Evolutionary conservation across 208 protist genomes (phyloP), one percentile per base, ranked within the genome.

Genomic region (Crithidia mellificae): DNA sequence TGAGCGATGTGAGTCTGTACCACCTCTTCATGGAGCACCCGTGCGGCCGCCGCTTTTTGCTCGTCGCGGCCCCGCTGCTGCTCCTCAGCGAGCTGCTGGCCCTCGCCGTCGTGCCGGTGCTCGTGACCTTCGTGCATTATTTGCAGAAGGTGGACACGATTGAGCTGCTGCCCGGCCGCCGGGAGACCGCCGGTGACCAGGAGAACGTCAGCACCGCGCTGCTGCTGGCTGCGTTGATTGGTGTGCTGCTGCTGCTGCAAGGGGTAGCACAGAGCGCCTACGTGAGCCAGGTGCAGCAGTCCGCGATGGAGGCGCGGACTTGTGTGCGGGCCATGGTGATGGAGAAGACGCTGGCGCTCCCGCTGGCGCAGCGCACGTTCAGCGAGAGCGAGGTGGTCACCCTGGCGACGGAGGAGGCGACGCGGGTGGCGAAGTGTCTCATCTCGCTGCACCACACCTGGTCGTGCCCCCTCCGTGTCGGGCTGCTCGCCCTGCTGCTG

Each of bases 291-390:
- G 67, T 73, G 41, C 70, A 77, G 41, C 71, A 78, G 57, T 63
- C 77, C 14, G 77, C 78, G 52, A 70, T 88, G 68, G 82, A 86
- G 66, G 82, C 78, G 2, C 55, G 66, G 22, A 91, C 80, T n/a
- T 76, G 77, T 4, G 61, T 91, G 8, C 74, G 72, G 14, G 68
- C 80, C 27, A 55, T 91, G 20, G 73, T 88, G 59, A 34, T 91
- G 19, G 85, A 91, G 68, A 87, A 91, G 64, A 66, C 79, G 30
- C 69, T 91, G 55, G 67, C 72, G 6, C 71, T 91, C 9, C 80
- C 82, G 15, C 74, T 88, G 24, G 81, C 82, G 29, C 85, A 91
- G 69, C 78, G 80, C 72, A 84, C 73, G 30, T 88, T 83, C 63
- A 76, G 53, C 19, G 82, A 88, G 49, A 54, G 51, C 17, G 82